Percentiles rank a stretch among this genome's conserved stretches.
phyloP scores from a whole-genome alignment of 139 green algal species.

The Haematococcus lacustris region DNA sequence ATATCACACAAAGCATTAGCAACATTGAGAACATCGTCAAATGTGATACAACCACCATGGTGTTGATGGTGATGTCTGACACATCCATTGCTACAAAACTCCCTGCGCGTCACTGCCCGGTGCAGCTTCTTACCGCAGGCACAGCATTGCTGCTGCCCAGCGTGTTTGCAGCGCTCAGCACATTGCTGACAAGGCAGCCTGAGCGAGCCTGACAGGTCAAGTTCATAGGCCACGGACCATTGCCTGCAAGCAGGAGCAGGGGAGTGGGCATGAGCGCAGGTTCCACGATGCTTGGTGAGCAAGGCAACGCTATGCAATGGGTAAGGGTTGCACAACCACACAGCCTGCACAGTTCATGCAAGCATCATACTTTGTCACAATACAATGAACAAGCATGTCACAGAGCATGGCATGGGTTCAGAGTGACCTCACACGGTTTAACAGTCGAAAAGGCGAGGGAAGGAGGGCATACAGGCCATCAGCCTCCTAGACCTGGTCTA shows the following conservation, averaged over 20 bases:
- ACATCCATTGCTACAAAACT: neutral
- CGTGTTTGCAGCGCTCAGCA: neutral
- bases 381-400: neutral
- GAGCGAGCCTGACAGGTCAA: slow-evolving; percentile 2
- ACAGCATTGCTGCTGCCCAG: neutral
- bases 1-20: no score
- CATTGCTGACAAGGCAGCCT: slow-evolving; percentile 1
- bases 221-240: neutral
- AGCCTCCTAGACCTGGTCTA: no score
- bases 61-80: neutral
- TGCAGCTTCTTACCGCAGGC: neutral
- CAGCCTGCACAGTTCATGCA: neutral
- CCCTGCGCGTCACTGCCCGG: neutral
- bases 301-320: no score
- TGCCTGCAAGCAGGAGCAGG: neutral
- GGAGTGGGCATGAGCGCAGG: no score
- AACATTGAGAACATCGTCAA: neutral
- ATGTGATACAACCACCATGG: neutral
- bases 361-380: neutral
- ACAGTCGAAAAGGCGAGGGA: no score
- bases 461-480: no score
- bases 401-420: neutral
- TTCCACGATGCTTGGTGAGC: no score
- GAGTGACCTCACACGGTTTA: no score
- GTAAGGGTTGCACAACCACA: neutral